Evolutionary conservation across 208 protist species (phyloP).

Genomic region (Leishmania major): DNA sequence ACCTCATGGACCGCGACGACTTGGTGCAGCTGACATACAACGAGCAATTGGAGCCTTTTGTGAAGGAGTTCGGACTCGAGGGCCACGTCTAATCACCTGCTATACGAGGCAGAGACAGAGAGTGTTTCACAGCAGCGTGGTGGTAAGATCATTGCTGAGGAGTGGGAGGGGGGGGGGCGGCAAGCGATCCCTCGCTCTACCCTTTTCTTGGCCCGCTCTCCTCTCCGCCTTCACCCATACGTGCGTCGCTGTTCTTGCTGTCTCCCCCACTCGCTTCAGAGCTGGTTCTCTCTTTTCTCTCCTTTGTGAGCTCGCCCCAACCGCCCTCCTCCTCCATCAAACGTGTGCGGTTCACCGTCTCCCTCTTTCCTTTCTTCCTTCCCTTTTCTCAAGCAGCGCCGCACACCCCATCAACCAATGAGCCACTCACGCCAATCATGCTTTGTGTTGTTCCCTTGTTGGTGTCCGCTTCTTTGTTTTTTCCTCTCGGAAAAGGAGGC

Average conservation of each 20-base stretch:
- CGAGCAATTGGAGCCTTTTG: conserved; percentile 67
- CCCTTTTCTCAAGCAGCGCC: neutral
- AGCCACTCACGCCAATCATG: neutral
- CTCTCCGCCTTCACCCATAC: neutral
- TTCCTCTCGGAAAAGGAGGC: neutral
- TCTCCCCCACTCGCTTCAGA: neutral
- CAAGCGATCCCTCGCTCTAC: neutral
- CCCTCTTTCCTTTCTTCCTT: neutral
- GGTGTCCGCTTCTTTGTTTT: neutral
- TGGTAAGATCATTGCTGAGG: neutral
- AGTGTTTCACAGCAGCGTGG: neutral
- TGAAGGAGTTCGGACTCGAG: conserved; percentile 80
- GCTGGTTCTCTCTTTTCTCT: neutral
- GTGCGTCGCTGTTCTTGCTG: neutral
- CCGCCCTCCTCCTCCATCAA: neutral
- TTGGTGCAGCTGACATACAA: conserved; percentile 72
- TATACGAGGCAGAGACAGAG: neutral
- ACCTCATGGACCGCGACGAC: conserved; percentile 84
- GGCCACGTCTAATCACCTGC: conserved; percentile 47
- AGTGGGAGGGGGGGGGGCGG: neutral
- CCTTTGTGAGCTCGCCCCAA: neutral
- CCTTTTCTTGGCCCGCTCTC: neutral
- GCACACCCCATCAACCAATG: neutral
- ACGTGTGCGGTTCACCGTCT: neutral
- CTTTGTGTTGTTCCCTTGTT: neutral